Evolutionary conservation across 257 asterid species (phyloP).

Genomic region (Nicotiana otophora): DNA sequence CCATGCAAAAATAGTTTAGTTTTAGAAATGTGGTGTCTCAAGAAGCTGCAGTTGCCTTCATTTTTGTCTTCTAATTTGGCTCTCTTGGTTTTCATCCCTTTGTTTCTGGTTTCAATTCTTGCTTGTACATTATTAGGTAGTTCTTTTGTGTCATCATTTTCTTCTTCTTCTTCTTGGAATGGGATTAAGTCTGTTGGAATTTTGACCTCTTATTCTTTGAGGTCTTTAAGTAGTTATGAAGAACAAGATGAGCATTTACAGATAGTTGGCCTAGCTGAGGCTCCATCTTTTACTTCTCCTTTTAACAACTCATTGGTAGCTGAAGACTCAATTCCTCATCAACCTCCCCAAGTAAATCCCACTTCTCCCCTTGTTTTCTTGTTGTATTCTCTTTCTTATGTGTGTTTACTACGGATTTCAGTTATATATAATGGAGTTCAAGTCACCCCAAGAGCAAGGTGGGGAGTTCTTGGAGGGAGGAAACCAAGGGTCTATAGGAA

Average conservation of each 20-base stretch:
- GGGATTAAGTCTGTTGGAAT: slow-evolving; percentile 18
- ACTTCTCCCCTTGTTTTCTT: neutral
- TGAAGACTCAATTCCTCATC: slow-evolving; percentile 4
- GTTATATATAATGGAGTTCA: neutral
- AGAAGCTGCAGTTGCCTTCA: slow-evolving; percentile 21
- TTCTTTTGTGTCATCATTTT: slow-evolving; percentile 3
- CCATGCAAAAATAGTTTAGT: neutral
- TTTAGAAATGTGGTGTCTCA: slow-evolving; percentile 25
- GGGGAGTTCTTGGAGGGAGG: no score
- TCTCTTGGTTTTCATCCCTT: slow-evolving; percentile 22
- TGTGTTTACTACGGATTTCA: neutral
- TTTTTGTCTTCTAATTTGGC: slow-evolving; percentile 10
- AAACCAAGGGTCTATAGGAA: no score
- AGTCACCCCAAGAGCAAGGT: no score
- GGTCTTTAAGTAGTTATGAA: slow-evolving; percentile 10
- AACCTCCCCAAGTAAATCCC: neutral
- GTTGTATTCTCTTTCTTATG: neutral
- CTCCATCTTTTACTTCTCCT: slow-evolving; percentile 1
- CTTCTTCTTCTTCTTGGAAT: slow-evolving; percentile 18
- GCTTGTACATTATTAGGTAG: slow-evolving; percentile 8
- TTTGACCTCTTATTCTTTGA: slow-evolving; percentile 14
- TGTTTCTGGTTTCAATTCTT: slow-evolving; percentile 20
- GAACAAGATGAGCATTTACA: slow-evolving; percentile 5
- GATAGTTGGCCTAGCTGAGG: neutral
- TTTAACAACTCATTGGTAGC: slow-evolving; percentile 6